Percentiles rank a stretch among this genome's conserved stretches.
These are phyloP conservation scores for Aureococcus anophagefferens DNA, from an alignment of 108 stramenopile genomes.

Conservation along the genomic window DNA sequence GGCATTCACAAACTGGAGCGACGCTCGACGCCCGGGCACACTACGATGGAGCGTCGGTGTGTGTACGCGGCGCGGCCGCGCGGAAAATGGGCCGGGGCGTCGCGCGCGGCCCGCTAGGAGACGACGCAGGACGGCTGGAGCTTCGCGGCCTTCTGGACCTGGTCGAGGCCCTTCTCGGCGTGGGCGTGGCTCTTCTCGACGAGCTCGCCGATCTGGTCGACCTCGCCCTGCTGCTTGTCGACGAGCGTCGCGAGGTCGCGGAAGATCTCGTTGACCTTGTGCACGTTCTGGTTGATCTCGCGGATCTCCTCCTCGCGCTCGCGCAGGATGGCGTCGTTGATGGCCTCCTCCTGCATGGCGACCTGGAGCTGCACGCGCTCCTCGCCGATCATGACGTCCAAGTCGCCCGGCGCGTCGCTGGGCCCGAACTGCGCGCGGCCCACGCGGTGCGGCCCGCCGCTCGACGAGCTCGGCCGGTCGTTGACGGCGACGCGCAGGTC, in stretches of 20 bases:
- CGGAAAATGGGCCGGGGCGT: too few relatives aligned
- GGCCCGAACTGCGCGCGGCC: background rate
- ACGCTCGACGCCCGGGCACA: too few relatives aligned
- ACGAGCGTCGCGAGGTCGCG: slow-evolving; percentile 72
- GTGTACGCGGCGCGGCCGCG: too few relatives aligned
- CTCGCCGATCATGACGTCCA: background rate
- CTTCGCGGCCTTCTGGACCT: slow-evolving; percentile 60
- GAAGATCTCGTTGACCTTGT: slow-evolving; percentile 81
- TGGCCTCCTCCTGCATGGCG: slow-evolving; percentile 22
- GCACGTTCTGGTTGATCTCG: slow-evolving; percentile 72
- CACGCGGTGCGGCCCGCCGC: too few relatives aligned
- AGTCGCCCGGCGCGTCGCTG: background rate
- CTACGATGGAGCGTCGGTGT: too few relatives aligned
- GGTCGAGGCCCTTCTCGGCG: slow-evolving; percentile 64
- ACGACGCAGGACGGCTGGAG: background rate
- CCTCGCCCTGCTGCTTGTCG: slow-evolving; percentile 66
- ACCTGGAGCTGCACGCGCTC: background rate
- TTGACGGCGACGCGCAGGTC: too few relatives aligned
- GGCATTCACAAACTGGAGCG: too few relatives aligned
- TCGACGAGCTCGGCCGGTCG: too few relatives aligned
- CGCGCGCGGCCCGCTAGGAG: too few relatives aligned
- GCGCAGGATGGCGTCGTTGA: slow-evolving; percentile 69
- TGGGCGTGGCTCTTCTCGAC: slow-evolving; percentile 65
- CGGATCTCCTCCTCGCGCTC: slow-evolving; percentile 78
- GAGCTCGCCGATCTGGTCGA: slow-evolving; percentile 69